Base-by-base conservation (phyloP, 2,329 filamentous ascomycete species). In the Epichloe scottii region DNA sequence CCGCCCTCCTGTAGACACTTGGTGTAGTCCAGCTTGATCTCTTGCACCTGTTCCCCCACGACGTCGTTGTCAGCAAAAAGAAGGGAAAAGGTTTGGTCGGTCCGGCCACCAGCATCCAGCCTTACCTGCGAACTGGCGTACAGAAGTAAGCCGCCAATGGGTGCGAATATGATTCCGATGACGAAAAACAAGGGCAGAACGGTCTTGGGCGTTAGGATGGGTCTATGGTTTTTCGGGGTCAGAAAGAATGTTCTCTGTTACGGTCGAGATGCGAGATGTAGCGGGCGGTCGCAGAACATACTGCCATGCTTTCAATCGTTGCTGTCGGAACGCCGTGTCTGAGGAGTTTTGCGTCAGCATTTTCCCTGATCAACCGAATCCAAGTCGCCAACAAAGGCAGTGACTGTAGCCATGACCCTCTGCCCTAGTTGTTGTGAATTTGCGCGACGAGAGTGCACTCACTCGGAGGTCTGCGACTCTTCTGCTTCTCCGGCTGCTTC, bases 221-320 rank as follows among this genome's bases (percentile, higher is more conserved):
- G 91, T 71, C 88, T 93, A 63, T 33, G 17, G 21, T 35, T 14
- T 34, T n/a, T 46, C 44, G 33, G 55, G 50, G 67, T 76, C 62
- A 75, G 72, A 59, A 59, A 11, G 49, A 56, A 21, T 55, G 33
- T 46, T 40, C 46, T 19, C 37, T 10, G 46, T n/a, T n/a, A 43
- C 2, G 15, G 21, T 11, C 14, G 46, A 41, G 37, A 26, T 19
- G 17, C 33, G 12, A 30, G 5, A 12, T 4, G n/a, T 30, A 12
- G 30, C 19, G 30, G 26, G n/a, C 19, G 15, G 14, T 14, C 37
- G 30, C 17, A 45, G 35, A 44, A 79, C 89, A 70, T 76, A 94
- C 85, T 98, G 93, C 93, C 93, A 98, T 73, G 93, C 93, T 72
- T 97, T 96, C 68, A 98, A 72, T 65, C 93, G 84, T 71, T 98